Evolutionary conservation across 1,139 yeast genomes (phyloP).

Genomic region (Citeromyces hawaiiensis): DNA sequence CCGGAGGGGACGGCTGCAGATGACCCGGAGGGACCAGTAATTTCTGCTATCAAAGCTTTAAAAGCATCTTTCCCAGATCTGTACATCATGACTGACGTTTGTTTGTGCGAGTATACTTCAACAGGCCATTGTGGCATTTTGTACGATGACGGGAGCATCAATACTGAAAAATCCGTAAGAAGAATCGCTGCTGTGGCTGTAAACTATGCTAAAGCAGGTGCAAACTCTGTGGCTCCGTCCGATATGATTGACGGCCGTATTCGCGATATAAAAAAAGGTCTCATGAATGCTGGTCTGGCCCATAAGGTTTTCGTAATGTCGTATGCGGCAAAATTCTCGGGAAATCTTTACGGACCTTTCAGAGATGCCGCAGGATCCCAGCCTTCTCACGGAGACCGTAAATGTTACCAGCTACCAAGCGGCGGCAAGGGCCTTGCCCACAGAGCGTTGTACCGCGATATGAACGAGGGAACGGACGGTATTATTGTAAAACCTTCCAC

Average conservation of each 20-base stretch:
- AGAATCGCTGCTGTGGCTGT: constrained; percentile 93
- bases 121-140: constrained; percentile 97
- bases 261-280: constrained; percentile 73
- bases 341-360: constrained; percentile 90
- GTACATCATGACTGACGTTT: constrained; percentile 87
- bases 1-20: constrained; percentile 82
- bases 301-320: constrained; percentile 86
- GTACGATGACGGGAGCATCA: constrained; percentile 73
- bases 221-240: constrained; percentile 91
- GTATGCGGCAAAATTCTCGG: constrained; percentile 88
- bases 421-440: constrained; percentile 92
- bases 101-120: constrained; percentile 90
- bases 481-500: constrained; percentile 96
- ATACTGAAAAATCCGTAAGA: constrained; percentile 61
- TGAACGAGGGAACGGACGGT: constrained; percentile 92
- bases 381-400: constrained; percentile 87
- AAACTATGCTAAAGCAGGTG: constrained; percentile 92
- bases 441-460: constrained; percentile 76
- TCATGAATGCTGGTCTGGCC: constrained; percentile 73
- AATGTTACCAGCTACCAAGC: constrained; percentile 85
- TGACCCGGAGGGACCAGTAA: constrained; percentile 94
- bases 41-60: constrained; percentile 57
- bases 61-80: constrained; percentile 60
- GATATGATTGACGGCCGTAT: constrained; percentile 98
- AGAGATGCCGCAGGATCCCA: constrained; percentile 93